phyloP scores from a whole-genome alignment of 2,329 filamentous ascomycete genomes.

The Curvularia lunata region DNA sequence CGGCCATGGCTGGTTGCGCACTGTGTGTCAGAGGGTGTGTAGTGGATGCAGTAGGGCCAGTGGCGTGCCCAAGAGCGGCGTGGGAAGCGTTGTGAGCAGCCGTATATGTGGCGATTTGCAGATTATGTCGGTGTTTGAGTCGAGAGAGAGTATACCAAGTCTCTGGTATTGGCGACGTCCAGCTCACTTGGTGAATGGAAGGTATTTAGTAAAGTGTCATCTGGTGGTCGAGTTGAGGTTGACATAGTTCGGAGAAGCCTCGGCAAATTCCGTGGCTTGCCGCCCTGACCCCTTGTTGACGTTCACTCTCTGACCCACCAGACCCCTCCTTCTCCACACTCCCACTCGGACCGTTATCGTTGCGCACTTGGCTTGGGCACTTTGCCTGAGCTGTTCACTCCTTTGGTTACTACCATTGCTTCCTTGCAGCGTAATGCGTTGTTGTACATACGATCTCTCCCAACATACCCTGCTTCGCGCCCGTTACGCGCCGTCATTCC shows the following conservation, averaged over 20 bases:
- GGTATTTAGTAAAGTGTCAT: background rate
- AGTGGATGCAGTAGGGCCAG: constrained; percentile 1
- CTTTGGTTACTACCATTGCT: constrained; percentile 6
- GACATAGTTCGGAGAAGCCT: constrained; percentile 13
- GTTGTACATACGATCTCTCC: constrained; percentile 19
- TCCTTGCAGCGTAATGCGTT: constrained; percentile 8
- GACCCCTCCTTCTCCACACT: constrained; percentile 24
- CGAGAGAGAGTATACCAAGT: background rate
- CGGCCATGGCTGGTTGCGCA: constrained; percentile 34
- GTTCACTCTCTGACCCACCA: constrained; percentile 22
- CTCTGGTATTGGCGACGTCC: background rate
- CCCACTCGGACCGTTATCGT: constrained; percentile 12
- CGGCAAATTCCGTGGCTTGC: constrained; percentile 19
- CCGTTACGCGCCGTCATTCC: constrained; percentile 19
- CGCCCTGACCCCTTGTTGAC: constrained; percentile 29
- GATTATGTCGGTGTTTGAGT: background rate
- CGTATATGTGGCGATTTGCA: background rate
- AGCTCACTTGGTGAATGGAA: background rate
- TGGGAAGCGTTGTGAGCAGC: background rate
- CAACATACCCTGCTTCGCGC: constrained; percentile 1
- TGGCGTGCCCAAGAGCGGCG: constrained; percentile 14
- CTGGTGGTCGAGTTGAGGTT: constrained; percentile 7
- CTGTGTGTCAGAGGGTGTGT: background rate
- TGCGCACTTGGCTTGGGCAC: constrained; percentile 23
- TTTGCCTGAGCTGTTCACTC: constrained; percentile 11